These are phyloP conservation scores for Metschnikowia cerradonensis DNA, from an alignment of 805 yeast genomes.

Conservation along the genomic window DNA sequence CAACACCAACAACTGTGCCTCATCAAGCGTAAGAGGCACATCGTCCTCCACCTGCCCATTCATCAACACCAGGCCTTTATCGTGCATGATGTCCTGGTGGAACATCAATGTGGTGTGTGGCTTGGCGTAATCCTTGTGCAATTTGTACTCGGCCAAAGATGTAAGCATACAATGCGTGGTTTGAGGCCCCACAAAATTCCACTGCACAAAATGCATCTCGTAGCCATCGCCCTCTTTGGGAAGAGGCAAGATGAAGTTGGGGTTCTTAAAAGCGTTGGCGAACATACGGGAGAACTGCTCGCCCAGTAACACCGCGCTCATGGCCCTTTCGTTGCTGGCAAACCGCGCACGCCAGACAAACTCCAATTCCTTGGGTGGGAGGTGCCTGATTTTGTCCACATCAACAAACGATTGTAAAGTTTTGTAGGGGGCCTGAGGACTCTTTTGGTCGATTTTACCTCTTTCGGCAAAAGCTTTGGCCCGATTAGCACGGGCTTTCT, in stretches of 20 bases:
- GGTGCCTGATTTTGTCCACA: constrained; percentile 54
- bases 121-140: constrained; percentile 86
- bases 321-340: constrained; percentile 49
- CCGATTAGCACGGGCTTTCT: constrained; percentile 20
- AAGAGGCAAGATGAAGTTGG: constrained; percentile 84
- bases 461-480: constrained; percentile 21
- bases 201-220: constrained; percentile 90
- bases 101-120: constrained; percentile 91
- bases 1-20: constrained; percentile 72
- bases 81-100: constrained; percentile 68
- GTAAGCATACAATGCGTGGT: constrained; percentile 90
- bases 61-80: constrained; percentile 70
- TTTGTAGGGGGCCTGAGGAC: constrained; percentile 55
- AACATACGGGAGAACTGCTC: constrained; percentile 61
- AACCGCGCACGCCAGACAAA: constrained; percentile 88
- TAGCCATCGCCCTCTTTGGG: constrained; percentile 58
- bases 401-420: constrained; percentile 70
- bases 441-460: constrained; percentile 31
- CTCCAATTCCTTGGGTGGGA: constrained; percentile 64
- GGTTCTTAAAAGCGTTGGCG: constrained; percentile 65
- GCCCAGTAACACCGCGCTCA: constrained; percentile 61
- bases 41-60: constrained; percentile 80
- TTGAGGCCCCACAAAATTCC: constrained; percentile 81
- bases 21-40: constrained; percentile 59
- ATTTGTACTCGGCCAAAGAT: constrained; percentile 84